These are phyloP conservation scores for Vicia villosa DNA, from an alignment of 306 rosid species.

Conservation along the genomic window DNA sequence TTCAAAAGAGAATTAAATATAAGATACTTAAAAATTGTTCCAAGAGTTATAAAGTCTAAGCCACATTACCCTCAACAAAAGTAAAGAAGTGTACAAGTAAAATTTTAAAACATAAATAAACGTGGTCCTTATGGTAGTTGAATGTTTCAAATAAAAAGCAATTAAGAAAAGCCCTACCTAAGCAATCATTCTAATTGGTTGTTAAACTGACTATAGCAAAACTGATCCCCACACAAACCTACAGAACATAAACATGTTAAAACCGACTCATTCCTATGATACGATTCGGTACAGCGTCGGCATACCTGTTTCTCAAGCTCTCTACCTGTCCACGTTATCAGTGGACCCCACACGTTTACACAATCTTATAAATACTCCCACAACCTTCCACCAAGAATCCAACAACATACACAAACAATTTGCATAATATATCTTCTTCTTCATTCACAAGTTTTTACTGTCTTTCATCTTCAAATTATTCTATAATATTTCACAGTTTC, in stretches of 20 bases:
- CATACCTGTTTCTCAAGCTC: background rate
- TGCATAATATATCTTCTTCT: background rate
- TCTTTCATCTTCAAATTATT: background rate
- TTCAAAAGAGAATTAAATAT: too few relatives aligned
- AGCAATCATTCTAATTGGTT: background rate
- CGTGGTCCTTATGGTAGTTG: background rate
- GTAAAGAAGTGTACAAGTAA: background rate
- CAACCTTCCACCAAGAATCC: background rate
- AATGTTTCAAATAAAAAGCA: background rate
- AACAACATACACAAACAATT: background rate
- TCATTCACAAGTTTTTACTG: background rate
- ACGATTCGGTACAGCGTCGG: background rate
- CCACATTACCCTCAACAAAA: too few relatives aligned
- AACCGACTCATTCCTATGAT: background rate
- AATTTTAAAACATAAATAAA: too few relatives aligned
- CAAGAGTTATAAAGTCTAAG: too few relatives aligned
- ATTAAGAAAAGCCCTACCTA: background rate
- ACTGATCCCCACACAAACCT: too few relatives aligned
- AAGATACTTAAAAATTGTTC: too few relatives aligned
- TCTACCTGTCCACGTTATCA: background rate
- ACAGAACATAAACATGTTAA: background rate
- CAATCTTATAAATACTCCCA: conserved; percentile 1
- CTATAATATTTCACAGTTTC: background rate
- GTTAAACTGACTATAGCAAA: background rate
- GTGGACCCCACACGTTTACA: background rate